Conservation (phyloP, 768 basidiomycete species). For the Lactarius akahatsu region DNA sequence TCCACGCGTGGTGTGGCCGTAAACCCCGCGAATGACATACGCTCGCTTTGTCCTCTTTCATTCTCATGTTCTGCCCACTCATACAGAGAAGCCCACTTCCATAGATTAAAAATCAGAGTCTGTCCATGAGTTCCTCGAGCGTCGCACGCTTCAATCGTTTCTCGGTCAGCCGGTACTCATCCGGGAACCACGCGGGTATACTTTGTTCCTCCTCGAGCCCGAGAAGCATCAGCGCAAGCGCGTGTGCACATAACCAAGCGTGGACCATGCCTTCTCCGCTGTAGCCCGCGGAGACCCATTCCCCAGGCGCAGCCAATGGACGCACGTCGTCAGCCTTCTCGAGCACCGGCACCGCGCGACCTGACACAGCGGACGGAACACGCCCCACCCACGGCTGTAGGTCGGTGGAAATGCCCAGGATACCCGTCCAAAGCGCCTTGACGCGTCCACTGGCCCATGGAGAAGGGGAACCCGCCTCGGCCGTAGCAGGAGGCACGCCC, state of each 20-base stretch:
- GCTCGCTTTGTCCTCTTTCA: not conserved
- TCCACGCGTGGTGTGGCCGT: not conserved
- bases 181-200: constrained; percentile 49
- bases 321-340: constrained; percentile 2
- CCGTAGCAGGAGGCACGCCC: constrained; percentile 31
- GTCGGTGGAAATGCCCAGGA: constrained; percentile 62
- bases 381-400: constrained; percentile 69
- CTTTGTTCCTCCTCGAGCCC: constrained; percentile 38
- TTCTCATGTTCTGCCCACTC: not conserved
- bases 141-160: constrained; percentile 48
- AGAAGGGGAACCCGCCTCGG: constrained; percentile 37
- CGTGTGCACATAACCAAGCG: constrained; percentile 62
- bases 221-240: constrained; percentile 60
- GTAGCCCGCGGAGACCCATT: constrained; percentile 73
- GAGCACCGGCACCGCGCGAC: constrained; percentile 26
- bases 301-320: constrained; percentile 45
- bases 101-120: constrained; percentile 20
- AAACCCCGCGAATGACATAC: not conserved
- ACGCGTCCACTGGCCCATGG: constrained; percentile 47
- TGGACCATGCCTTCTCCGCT: constrained; percentile 74
- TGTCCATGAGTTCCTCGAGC: constrained; percentile 37
- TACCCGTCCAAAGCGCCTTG: constrained; percentile 62
- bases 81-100: not conserved
- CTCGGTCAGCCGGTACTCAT: constrained; percentile 47
- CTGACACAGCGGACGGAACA: constrained; percentile 50